These are phyloP conservation scores for Pelargonium exstipulatum DNA, from an alignment of 441 rosid species.

Conservation along the genomic window DNA sequence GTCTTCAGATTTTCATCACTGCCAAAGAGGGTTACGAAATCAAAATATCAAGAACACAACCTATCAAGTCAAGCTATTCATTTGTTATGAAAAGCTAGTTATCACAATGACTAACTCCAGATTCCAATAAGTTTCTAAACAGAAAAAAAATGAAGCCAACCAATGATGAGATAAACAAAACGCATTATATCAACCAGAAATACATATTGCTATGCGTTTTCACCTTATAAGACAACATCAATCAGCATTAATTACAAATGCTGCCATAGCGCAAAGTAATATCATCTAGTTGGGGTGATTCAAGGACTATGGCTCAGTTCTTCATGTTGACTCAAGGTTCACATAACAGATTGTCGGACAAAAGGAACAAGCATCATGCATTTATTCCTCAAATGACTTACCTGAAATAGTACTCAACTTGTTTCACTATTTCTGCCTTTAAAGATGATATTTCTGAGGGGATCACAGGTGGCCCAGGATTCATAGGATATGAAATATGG, in stretches of 20 bases:
- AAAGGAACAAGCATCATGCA: background rate
- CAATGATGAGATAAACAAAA: background rate
- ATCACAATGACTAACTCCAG: background rate
- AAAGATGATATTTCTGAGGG: slow-evolving; percentile 47
- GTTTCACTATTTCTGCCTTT: slow-evolving; percentile 52
- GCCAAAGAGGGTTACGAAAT: slow-evolving; percentile 28
- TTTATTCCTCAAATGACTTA: slow-evolving; percentile 20
- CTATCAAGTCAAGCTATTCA: background rate
- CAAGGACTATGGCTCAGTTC: background rate
- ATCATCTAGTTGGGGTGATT: background rate
- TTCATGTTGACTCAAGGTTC: background rate
- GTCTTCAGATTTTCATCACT: slow-evolving; percentile 79
- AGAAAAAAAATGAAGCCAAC: background rate
- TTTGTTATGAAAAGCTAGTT: background rate
- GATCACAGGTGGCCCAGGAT: slow-evolving; percentile 40
- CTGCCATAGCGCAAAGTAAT: background rate
- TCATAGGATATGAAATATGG: slow-evolving; percentile 47
- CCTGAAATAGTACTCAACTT: slow-evolving; percentile 96
- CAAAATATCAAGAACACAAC: slow-evolving; percentile 8
- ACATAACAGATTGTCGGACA: background rate
- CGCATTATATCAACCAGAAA: background rate
- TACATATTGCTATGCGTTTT: background rate
- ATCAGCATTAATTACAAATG: background rate
- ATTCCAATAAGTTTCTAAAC: background rate
- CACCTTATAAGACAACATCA: background rate